Evolutionary conservation across 495 filamentous ascomycete species (phyloP).

Genomic region (Aspergillus incahuasiensis): DNA sequence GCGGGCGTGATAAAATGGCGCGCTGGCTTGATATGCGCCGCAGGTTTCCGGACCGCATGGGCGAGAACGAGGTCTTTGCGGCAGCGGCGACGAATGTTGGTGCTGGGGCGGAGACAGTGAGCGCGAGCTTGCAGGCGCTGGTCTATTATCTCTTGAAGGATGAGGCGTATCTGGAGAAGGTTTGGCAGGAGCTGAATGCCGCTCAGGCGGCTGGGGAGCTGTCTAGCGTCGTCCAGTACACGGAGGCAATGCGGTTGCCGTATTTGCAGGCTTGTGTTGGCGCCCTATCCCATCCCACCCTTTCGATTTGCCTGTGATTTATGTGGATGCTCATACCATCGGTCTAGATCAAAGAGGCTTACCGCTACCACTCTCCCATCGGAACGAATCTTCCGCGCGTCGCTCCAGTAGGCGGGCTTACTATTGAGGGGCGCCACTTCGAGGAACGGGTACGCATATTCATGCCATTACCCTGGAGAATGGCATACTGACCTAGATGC

Average conservation of each 20-base stretch:
- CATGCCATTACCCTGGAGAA: conserved; percentile 8
- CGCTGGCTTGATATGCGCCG: conserved; percentile 12
- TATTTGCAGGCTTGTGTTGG: no score
- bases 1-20: no score
- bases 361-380: conserved; percentile 38
- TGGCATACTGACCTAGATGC: conserved; percentile 9
- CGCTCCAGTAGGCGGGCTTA: conserved; percentile 27
- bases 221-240: no score
- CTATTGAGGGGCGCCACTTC: conserved; percentile 6
- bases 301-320: neutral
- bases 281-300: no score
- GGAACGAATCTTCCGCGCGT: conserved; percentile 27
- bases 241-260: no score
- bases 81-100: conserved; percentile 36
- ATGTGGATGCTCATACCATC: no score
- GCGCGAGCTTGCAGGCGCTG: conserved; percentile 35
- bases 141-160: conserved; percentile 28
- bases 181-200: no score
- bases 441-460: no score
- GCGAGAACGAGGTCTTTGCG: conserved; percentile 34
- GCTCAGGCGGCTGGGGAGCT: no score
- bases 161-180: no score
- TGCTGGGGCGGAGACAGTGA: conserved; percentile 44
- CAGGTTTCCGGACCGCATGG: conserved; percentile 38
- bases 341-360: conserved; percentile 48